phyloP scores from a whole-genome alignment of 75 land plant species.

The Adiantum capillusveneris region DNA sequence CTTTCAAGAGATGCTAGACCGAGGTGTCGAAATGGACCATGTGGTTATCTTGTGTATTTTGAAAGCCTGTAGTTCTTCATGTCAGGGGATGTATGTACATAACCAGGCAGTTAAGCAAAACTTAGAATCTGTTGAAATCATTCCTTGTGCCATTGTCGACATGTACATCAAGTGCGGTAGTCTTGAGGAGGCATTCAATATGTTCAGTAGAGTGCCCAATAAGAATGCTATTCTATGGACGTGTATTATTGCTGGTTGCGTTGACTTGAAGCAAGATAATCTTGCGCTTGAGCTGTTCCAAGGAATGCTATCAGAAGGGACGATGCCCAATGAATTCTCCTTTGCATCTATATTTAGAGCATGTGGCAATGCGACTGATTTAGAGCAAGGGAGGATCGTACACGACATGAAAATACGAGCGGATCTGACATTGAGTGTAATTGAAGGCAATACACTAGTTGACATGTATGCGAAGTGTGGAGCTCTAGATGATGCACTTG shows the following conservation, averaged over 20 bases:
- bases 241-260: too few relatives aligned
- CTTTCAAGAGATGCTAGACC: slow-evolving; percentile 18
- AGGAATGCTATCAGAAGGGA: too few relatives aligned
- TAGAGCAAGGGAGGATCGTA: slow-evolving; percentile 44
- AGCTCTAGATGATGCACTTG: slow-evolving; percentile 31
- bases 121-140: background rate
- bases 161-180: slow-evolving; percentile 3
- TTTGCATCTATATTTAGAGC: slow-evolving; percentile 30
- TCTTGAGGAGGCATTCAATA: slow-evolving; percentile 11
- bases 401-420: slow-evolving; percentile 30
- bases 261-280: too few relatives aligned
- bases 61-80: slow-evolving; percentile 11
- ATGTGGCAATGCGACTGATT: slow-evolving; percentile 39
- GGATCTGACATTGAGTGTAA: slow-evolving; percentile 26
- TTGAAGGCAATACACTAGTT: slow-evolving; percentile 34
- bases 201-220: slow-evolving; percentile 27
- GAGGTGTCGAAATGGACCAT: slow-evolving; percentile 18
- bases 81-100: slow-evolving; percentile 4
- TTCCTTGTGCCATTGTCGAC: slow-evolving; percentile 11
- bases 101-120: slow-evolving; percentile 6
- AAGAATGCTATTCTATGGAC: slow-evolving; percentile 12
- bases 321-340: slow-evolving; percentile 30
- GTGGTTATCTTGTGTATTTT: slow-evolving; percentile 54
- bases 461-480: slow-evolving; percentile 60
- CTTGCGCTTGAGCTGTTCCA: too few relatives aligned